Conservation (phyloP, 1,284 basidiomycete species). For the Tilletiopsis washingtonensis region DNA sequence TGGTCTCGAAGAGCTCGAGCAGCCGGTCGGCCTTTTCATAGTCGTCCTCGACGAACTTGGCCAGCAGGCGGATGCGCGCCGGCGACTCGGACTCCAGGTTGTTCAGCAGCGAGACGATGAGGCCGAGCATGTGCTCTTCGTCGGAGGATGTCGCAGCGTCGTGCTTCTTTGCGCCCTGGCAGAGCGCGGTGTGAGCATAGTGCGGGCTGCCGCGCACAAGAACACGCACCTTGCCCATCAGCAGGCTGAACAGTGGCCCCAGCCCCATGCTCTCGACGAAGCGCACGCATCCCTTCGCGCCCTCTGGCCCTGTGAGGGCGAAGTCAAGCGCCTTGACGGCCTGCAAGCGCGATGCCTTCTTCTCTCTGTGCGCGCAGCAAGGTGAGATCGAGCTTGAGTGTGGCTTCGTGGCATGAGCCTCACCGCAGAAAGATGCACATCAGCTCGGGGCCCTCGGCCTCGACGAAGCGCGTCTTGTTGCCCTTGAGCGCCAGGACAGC, state of each 20-base stretch:
- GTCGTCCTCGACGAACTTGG: slow-evolving; percentile 83
- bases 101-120: slow-evolving; percentile 79
- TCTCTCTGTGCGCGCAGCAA: slow-evolving; percentile 58
- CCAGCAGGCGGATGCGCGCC: slow-evolving; percentile 69
- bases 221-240: slow-evolving; percentile 56
- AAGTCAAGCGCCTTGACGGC: slow-evolving; percentile 71
- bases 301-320: slow-evolving; percentile 76
- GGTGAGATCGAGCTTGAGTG: neutral
- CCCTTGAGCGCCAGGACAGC: slow-evolving; percentile 61
- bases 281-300: slow-evolving; percentile 59
- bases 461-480: slow-evolving; percentile 72
- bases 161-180: slow-evolving; percentile 3
- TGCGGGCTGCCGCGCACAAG: neutral
- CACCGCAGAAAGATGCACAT: slow-evolving; percentile 80
- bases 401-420: neutral
- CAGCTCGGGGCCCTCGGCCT: slow-evolving; percentile 88
- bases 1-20: slow-evolving; percentile 72
- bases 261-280: slow-evolving; percentile 83
- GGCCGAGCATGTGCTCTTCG: slow-evolving; percentile 74
- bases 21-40: slow-evolving; percentile 92
- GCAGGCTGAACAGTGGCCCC: slow-evolving; percentile 75
- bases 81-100: slow-evolving; percentile 79
- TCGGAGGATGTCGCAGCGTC: slow-evolving; percentile 53
- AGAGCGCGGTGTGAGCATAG: neutral
- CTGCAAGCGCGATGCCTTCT: slow-evolving; percentile 59